Base-by-base conservation (phyloP, 2,329 filamentous ascomycete genomes). In the Fusarium sp. region DNA sequence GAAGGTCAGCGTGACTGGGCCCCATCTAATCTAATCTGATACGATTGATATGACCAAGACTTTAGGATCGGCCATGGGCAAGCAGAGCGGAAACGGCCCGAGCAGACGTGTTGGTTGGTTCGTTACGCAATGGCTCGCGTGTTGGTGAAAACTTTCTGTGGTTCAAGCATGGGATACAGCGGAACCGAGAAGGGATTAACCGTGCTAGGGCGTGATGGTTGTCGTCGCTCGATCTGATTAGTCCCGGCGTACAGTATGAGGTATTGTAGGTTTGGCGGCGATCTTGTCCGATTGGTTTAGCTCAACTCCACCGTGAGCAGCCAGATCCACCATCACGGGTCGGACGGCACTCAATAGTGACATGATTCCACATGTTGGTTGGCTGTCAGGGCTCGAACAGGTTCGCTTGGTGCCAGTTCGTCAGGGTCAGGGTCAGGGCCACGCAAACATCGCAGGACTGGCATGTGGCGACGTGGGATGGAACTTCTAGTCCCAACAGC, bases 11-110 rank as follows among this genome's bases (percentile, higher is more conserved):
- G 22, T 22, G 33, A 35, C 8, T 12, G 32, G 17, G 35, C n/a
- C 27, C 57, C 62, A 58, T 75, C 73, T 73, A 70, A 75, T 75
- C 70, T 73, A 64, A 75, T 75, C 73, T 67, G 73, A 75, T 75
- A 52, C 30, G 37, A 65, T 61, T 60, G 61, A 65, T 60, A 59
- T 63, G 60, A 60, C 40, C 35, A 56, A 63, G 47, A 32, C 54
- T 50, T 43, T 27, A n/a, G 35, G 38, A 37, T 35, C 30, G 32
- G 43, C 43, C 33, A 66, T 54, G 50, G 27, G 12, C 12, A 20
- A 25, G 45, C 45, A 43, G 45, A 30, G n/a, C 43, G 61, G 61
- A 63, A 37, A 68, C 59, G 59, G 50, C 22, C 59, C 50, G 65
- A 67, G 38, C n/a, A 61, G 38, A 50, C 38, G 7, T 37, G 30